These are phyloP conservation scores for Oryza punctata DNA, from an alignment of 176 grass and related monocot species.

Conservation along the genomic window DNA sequence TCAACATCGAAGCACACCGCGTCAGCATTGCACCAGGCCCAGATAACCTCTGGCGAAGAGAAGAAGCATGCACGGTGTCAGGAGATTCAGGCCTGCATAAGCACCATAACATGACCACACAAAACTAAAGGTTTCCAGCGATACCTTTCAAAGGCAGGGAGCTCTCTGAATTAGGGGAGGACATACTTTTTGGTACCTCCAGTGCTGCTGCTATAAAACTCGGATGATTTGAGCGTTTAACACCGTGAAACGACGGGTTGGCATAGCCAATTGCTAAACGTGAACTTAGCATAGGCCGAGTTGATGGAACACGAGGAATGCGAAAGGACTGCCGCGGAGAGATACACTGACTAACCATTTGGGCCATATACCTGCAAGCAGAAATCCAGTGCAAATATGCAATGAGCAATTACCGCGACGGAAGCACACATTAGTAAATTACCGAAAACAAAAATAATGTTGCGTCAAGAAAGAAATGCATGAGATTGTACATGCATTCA, in stretches of 20 bases:
- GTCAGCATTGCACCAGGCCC: slow-evolving; percentile 52
- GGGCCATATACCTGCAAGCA: neutral
- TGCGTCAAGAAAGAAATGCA: neutral
- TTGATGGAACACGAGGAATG: neutral
- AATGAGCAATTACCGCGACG: neutral
- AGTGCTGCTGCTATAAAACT: neutral
- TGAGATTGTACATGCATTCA: neutral
- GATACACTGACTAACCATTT: neutral
- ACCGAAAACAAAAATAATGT: neutral
- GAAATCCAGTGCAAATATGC: neutral
- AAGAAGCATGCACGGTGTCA: neutral
- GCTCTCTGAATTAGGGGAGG: neutral
- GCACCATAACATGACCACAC: neutral
- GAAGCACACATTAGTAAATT: neutral
- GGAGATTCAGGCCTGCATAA: neutral
- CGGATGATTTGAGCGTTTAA: neutral
- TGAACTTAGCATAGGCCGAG: neutral
- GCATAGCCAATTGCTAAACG: neutral
- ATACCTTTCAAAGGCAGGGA: neutral
- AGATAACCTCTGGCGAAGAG: slow-evolving; percentile 44
- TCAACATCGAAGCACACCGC: slow-evolving; percentile 94
- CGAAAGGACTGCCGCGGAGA: neutral
- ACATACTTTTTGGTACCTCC: neutral
- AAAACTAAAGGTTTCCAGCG: neutral
- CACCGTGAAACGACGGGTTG: neutral